Evolutionary conservation across 1,139 yeast genomes (phyloP), one percentile per base, ranked within the genome.

Genomic region (Candida buenavistaensis): DNA sequence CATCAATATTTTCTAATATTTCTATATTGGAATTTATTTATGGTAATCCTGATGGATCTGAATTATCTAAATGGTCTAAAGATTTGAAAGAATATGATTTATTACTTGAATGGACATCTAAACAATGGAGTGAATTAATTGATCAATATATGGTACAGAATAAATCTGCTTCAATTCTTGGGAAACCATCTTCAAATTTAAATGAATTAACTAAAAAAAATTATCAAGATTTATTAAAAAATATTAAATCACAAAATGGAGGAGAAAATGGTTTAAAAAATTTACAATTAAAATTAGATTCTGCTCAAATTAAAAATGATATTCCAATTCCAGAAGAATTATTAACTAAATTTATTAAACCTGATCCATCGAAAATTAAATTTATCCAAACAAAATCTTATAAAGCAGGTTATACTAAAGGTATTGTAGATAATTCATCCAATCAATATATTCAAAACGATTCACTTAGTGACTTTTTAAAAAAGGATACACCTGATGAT

Each of bases 21-120:
- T 88, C 92, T 6, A 84, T 89, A 32, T 69, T 73, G 24, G 95
- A 87, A 50, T 90, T 88, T 54, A 57, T 89, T 10, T 94, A 92
- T 51, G 96, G 96, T 32, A 64, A 76, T 20, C 55, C 57, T 3
- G 76, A 78, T 37, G 88, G 86, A 1, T 57, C 75, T 11, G 80
- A 80, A 37, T 62, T 92, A 41, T 57, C 64, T 3, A 58, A 62
- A 14, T 77, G 84, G 72, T 51, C 79, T 21, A 70, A 74, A 38
- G 71, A 73, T 36, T 62, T 86, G 35, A 52, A 59, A 8, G 94
- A 82, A 40, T 87, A 73, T 55, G 86, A 84, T 15, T 57, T 47
- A 1, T 64, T 92, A 32, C 45, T 64, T 8, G 40, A 51, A 1
- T 92, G 97, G 97, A 48, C 75, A 7, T 52, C 70, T 3, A 69